Evolutionary conservation across 768 basidiomycete species (phyloP).

Genomic region (Lactarius pseudohatsudake): DNA sequence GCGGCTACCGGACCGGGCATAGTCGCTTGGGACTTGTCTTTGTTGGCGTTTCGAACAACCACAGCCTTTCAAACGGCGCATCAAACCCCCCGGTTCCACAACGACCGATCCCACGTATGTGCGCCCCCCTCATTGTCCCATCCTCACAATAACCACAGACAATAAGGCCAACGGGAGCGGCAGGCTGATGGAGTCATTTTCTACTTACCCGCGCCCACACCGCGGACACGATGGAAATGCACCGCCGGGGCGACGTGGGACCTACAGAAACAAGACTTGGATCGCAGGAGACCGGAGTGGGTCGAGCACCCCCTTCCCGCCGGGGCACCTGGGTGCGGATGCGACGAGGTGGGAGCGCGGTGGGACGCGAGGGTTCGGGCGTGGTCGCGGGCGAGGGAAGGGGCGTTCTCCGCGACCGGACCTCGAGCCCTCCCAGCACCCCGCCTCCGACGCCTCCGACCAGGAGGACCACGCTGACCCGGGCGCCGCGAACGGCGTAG

Average conservation of each 20-base stretch:
- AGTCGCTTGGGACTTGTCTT: neutral
- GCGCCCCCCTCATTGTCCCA: neutral
- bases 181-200: slow-evolving; percentile 18
- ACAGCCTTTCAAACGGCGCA: slow-evolving; percentile 4
- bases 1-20: neutral
- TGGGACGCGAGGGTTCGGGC: slow-evolving; percentile 44
- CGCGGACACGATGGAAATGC: slow-evolving; percentile 16
- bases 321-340: slow-evolving; percentile 37
- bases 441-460: slow-evolving; percentile 29
- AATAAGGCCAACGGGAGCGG: neutral
- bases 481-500: slow-evolving; percentile 39
- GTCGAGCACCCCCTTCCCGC: slow-evolving; percentile 15
- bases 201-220: slow-evolving; percentile 13
- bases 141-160: neutral
- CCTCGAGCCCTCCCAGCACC: slow-evolving; percentile 11
- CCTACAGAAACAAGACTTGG: slow-evolving; percentile 28
- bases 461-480: slow-evolving; percentile 35
- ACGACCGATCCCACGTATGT: neutral
- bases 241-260: slow-evolving; percentile 20
- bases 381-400: slow-evolving; percentile 39
- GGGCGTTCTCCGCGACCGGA: slow-evolving; percentile 40
- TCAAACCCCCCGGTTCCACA: neutral
- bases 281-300: slow-evolving; percentile 21
- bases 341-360: slow-evolving; percentile 64
- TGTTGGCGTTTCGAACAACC: slow-evolving; percentile 3